Evolutionary conservation across 2,329 filamentous ascomycete species (phyloP).

Genomic region (Botrytis squamosa): DNA sequence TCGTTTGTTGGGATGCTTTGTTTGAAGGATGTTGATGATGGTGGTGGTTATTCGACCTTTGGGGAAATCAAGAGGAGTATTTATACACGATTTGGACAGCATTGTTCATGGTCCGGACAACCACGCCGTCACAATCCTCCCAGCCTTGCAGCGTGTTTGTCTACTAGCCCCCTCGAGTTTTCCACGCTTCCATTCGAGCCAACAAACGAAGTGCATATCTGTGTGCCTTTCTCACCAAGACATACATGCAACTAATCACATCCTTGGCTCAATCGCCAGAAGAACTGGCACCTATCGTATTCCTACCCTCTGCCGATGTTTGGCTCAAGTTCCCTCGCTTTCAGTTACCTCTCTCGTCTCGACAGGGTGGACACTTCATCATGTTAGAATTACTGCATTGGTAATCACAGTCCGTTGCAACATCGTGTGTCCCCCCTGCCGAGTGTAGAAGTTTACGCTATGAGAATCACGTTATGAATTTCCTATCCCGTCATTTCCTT

Average conservation of each 20-base stretch:
- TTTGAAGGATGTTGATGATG: conserved; percentile 27
- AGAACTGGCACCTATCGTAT: conserved; percentile 22
- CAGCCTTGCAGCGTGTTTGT: conserved; percentile 19
- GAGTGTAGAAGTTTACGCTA: conserved; percentile 27
- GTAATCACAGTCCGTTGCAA: conserved; percentile 21
- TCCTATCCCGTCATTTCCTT: conserved; percentile 30
- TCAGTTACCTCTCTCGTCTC: conserved; percentile 22
- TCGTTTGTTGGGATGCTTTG: conserved; percentile 27
- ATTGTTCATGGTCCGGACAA: conserved; percentile 19
- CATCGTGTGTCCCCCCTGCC: conserved; percentile 27
- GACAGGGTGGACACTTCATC: conserved; percentile 28
- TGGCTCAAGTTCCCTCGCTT: conserved; percentile 10
- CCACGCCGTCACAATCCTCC: conserved; percentile 21
- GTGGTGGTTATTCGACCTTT: conserved; percentile 22
- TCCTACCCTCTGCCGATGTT: conserved; percentile 18
- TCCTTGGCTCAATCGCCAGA: conserved; percentile 13
- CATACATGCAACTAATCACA: conserved; percentile 22
- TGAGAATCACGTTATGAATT: conserved; percentile 37
- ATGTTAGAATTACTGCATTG: conserved; percentile 27
- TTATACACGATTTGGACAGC: conserved; percentile 30
- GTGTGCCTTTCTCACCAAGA: conserved; percentile 27
- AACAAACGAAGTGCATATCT: conserved; percentile 33
- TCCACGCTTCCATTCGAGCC: conserved; percentile 26
- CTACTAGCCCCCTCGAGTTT: conserved; percentile 15
- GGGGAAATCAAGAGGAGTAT: conserved; percentile 28